Evolutionary conservation across 768 basidiomycete species (phyloP).

Genomic region (Mycena chlorophos): DNA sequence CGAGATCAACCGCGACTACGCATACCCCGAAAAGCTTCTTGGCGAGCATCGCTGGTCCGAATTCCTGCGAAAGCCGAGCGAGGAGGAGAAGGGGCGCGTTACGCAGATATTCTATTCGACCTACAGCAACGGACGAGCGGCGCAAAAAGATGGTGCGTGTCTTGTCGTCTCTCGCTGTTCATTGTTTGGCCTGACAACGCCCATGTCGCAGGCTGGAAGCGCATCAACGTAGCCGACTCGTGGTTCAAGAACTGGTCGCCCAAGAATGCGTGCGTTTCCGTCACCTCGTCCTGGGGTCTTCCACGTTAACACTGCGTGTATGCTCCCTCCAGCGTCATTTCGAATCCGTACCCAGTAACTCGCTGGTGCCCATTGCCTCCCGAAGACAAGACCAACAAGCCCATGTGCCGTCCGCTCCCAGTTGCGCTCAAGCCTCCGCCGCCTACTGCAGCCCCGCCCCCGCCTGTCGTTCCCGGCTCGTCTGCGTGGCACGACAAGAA

Average conservation of each 20-base stretch:
- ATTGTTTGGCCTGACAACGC: background rate
- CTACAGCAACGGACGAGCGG: constrained; percentile 42
- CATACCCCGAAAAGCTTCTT: constrained; percentile 38
- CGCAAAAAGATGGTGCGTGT: constrained; percentile 50
- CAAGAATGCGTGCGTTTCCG: constrained; percentile 31
- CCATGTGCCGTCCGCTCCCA: constrained; percentile 47
- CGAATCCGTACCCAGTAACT: constrained; percentile 42
- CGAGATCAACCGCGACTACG: constrained; percentile 43
- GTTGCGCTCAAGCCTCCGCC: constrained; percentile 34
- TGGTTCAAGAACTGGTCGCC: constrained; percentile 46
- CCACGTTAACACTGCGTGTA: background rate
- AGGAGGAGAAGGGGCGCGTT: constrained; percentile 37
- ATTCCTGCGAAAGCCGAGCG: constrained; percentile 41
- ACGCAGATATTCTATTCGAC: constrained; percentile 45
- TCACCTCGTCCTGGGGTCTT: background rate
- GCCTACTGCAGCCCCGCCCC: constrained; percentile 19
- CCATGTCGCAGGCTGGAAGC: constrained; percentile 51
- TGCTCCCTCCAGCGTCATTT: constrained; percentile 26
- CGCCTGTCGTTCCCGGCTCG: constrained; percentile 39
- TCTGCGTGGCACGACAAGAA: constrained; percentile 34
- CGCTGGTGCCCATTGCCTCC: constrained; percentile 41
- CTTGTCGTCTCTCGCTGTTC: background rate
- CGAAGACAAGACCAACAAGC: constrained; percentile 46
- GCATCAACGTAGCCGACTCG: constrained; percentile 38
- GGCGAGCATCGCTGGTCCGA: constrained; percentile 54